Evolutionary conservation across 441 rosid genomes (phyloP).

Genomic region (Macaranga tanarius): DNA sequence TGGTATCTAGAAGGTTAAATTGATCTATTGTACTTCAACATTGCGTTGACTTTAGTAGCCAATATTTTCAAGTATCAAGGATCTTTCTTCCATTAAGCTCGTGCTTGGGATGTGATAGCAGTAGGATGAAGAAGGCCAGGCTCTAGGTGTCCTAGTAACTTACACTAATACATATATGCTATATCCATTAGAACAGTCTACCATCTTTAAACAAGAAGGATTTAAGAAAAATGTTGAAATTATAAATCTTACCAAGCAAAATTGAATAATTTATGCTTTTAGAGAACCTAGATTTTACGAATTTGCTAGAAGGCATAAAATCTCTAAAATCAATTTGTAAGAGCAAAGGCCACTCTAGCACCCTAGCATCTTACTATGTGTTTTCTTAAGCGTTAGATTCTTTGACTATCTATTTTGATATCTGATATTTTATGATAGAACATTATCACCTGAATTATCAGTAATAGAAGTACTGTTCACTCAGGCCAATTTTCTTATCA

Average conservation of each 20-base stretch:
- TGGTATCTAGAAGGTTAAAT: background rate
- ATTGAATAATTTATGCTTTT: background rate
- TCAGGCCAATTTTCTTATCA: conserved; percentile 83
- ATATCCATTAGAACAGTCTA: conserved; percentile 5
- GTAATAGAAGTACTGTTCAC: conserved; percentile 24
- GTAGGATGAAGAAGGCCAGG: conserved; percentile 1
- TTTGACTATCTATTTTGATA: conserved; percentile 12
- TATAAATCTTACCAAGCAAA: background rate
- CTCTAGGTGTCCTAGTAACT: too few relatives aligned
- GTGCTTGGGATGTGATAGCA: conserved; percentile 1
- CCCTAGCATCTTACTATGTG: conserved; percentile 5
- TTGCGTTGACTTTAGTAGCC: background rate
- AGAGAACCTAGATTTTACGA: background rate
- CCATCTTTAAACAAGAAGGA: background rate
- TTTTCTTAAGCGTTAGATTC: background rate
- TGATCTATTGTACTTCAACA: background rate
- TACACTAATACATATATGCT: background rate
- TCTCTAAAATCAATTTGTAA: conserved; percentile 10
- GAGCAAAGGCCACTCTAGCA: conserved; percentile 8
- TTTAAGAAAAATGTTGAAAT: background rate
- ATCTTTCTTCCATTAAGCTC: background rate
- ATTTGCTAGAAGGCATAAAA: conserved; percentile 9
- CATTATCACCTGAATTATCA: conserved; percentile 19
- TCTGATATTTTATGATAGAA: conserved; percentile 2
- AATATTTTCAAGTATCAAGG: background rate